A percentile compares a stretch with the other conserved stretches of the same genome.
Evolutionary conservation across 129 eudicot species (phyloP).

Genomic region (Arctium minus): DNA sequence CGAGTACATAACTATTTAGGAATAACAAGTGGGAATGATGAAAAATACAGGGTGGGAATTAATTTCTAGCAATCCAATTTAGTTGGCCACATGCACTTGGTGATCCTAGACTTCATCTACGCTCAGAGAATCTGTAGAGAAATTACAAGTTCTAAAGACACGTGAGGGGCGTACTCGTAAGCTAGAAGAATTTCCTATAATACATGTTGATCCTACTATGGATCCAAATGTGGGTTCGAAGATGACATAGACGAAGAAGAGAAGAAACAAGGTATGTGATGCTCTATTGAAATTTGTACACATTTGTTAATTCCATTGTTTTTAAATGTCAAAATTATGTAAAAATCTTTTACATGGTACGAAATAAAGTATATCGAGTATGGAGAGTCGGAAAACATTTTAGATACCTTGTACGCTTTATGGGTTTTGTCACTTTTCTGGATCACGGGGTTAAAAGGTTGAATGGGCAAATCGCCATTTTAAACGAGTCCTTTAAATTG

Average conservation of each 20-base stretch:
- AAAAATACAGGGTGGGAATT: not conserved
- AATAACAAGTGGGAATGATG: too few relatives aligned
- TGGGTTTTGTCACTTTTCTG: not conserved
- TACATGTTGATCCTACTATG: too few relatives aligned
- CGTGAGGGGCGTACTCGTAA: too few relatives aligned
- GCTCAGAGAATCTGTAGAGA: constrained; percentile 43
- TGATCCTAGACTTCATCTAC: constrained; percentile 46
- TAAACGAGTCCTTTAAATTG: not conserved
- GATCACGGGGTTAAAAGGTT: not conserved
- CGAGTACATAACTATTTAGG: too few relatives aligned
- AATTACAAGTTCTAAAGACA: too few relatives aligned
- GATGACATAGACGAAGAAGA: constrained; percentile 52
- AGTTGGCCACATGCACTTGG: constrained; percentile 38
- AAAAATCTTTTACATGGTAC: too few relatives aligned
- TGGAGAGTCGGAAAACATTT: too few relatives aligned
- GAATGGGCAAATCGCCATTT: not conserved
- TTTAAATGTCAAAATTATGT: not conserved
- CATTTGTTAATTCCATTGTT: not conserved
- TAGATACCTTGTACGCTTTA: too few relatives aligned
- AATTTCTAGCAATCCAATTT: not conserved
- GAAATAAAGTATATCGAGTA: too few relatives aligned
- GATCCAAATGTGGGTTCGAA: constrained; percentile 55
- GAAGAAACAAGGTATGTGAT: constrained; percentile 54
- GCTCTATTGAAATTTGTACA: not conserved
- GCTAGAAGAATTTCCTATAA: too few relatives aligned